Evolutionary conservation across 345 rosid genomes (phyloP).

Genomic region (Rhodamnia rubescens): DNA sequence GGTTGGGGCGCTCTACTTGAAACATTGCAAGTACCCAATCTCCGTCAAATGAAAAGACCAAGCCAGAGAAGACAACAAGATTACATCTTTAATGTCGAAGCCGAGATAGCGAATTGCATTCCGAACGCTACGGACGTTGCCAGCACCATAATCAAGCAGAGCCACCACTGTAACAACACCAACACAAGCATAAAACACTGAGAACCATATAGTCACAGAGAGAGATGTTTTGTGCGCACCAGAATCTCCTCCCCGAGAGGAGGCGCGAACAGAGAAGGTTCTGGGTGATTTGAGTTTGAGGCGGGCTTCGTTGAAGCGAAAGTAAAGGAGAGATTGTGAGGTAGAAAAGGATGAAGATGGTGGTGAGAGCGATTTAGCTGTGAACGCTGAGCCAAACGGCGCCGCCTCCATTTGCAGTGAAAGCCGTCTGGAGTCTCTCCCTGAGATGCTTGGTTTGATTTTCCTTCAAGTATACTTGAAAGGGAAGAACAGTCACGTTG

Average conservation of each 20-base stretch:
- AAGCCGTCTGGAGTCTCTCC: neutral
- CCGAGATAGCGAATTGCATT: conserved; percentile 82
- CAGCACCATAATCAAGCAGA: conserved; percentile 93
- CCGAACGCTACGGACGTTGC: conserved; percentile 85
- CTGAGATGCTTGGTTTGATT: neutral
- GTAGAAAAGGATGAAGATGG: conserved; percentile 6
- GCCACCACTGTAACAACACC: conserved; percentile 43
- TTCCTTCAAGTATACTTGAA: neutral
- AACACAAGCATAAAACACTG: neutral
- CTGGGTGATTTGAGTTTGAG: conserved; percentile 28
- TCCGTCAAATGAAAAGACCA: neutral
- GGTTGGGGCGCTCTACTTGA: neutral
- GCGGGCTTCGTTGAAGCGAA: conserved; percentile 1
- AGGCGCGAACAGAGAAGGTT: conserved; percentile 43
- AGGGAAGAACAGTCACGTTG: neutral
- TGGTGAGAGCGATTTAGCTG: neutral
- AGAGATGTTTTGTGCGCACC: conserved; percentile 17
- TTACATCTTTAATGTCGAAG: conserved; percentile 53
- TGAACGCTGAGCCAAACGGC: conserved; percentile 3
- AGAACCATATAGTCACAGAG: neutral
- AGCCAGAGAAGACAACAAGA: neutral
- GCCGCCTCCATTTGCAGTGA: conserved; percentile 15
- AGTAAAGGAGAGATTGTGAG: conserved; percentile 14
- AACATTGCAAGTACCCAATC: neutral
- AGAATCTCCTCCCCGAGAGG: conserved; percentile 37